phyloP scores from a whole-genome alignment of 352 stramenopile genomes.

The Phytophthora syringae region DNA sequence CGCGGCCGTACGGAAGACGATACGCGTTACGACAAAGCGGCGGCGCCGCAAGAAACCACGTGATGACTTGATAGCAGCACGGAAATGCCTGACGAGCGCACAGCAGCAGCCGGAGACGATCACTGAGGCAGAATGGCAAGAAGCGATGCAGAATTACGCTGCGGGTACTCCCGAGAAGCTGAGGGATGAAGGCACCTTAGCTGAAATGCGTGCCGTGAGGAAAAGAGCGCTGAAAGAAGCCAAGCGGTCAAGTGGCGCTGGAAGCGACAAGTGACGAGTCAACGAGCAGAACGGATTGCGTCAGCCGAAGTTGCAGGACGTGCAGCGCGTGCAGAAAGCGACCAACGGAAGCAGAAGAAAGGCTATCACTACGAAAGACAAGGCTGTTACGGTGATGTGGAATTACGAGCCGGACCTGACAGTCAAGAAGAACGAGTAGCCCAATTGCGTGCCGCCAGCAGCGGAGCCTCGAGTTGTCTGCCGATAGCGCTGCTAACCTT shows the following conservation, averaged over 20 bases:
- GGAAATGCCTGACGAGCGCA: too few species aligned
- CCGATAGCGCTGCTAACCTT: neutral
- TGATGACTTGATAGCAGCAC: too few species aligned
- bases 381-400: too few species aligned
- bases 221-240: neutral
- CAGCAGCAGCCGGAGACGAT: too few species aligned
- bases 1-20: too few species aligned
- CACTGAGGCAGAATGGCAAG: neutral
- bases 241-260: neutral
- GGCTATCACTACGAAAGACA: too few species aligned
- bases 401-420: neutral
- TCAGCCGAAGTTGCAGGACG: neutral
- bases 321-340: too few species aligned
- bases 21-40: too few species aligned
- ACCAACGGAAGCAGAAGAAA: neutral
- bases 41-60: too few species aligned
- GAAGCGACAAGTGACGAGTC: neutral
- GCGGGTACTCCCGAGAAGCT: neutral
- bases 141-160: neutral
- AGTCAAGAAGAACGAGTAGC: neutral
- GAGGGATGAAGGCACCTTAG: neutral
- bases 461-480: too few species aligned
- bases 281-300: too few species aligned
- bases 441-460: neutral
- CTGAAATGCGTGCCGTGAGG: neutral